phyloP scores from a whole-genome alignment of 2,329 filamentous ascomycete genomes.

The Malbranchea zuffiana region DNA sequence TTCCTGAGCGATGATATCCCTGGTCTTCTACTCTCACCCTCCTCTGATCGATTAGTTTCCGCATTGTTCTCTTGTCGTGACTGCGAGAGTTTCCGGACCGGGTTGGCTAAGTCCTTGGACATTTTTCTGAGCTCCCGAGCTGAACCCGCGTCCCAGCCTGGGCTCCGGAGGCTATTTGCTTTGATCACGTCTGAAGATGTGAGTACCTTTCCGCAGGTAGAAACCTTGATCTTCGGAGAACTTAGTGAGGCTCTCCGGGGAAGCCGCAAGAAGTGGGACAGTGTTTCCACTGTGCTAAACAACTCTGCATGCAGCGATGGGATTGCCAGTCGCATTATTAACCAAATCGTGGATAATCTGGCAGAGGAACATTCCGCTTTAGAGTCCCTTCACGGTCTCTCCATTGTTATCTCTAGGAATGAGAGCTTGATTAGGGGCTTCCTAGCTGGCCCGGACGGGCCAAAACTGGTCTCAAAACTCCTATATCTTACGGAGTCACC shows the following conservation, averaged over 20 bases:
- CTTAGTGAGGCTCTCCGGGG: slow-evolving; percentile 28
- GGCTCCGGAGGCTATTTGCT: slow-evolving; percentile 31
- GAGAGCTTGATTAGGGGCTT: slow-evolving; percentile 35
- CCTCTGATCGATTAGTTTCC: slow-evolving; percentile 54
- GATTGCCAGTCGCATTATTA: slow-evolving; percentile 28
- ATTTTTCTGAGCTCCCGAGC: slow-evolving; percentile 25
- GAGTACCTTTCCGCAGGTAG: slow-evolving; percentile 25
- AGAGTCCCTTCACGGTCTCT: slow-evolving; percentile 36
- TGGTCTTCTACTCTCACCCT: slow-evolving; percentile 55
- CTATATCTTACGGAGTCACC: slow-evolving; percentile 44
- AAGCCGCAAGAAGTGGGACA: slow-evolving; percentile 28
- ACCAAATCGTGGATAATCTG: slow-evolving; percentile 32
- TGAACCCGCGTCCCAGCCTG: slow-evolving; percentile 24
- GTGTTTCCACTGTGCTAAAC: slow-evolving; percentile 29
- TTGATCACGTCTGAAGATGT: slow-evolving; percentile 30
- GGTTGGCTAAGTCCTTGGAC: slow-evolving; percentile 29
- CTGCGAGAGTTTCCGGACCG: slow-evolving; percentile 30
- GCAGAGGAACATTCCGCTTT: slow-evolving; percentile 27
- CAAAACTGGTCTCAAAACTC: slow-evolving; percentile 42
- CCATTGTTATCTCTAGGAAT: slow-evolving; percentile 33
- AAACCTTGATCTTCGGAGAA: slow-evolving; percentile 26
- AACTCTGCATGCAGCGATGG: slow-evolving; percentile 28
- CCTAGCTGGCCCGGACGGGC: slow-evolving; percentile 36
- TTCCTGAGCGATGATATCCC: slow-evolving; percentile 49
- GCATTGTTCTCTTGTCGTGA: slow-evolving; percentile 49